phyloP scores from a whole-genome alignment of 768 basidiomycete species.

The Suillus subaureus region DNA sequence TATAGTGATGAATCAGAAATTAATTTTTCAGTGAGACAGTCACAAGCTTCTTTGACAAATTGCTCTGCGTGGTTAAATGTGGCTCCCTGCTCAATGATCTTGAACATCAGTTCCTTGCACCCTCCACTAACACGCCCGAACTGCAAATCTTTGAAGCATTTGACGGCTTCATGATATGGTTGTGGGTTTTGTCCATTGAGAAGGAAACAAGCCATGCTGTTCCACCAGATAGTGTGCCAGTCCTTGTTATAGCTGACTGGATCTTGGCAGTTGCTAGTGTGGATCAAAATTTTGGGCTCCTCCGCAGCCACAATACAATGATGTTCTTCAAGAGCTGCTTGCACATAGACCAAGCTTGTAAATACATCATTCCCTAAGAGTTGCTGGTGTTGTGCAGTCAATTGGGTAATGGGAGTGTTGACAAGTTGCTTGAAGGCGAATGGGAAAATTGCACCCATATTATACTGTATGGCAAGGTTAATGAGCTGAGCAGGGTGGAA shows the following conservation, averaged over 20 bases:
- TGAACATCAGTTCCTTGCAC: conserved; percentile 15
- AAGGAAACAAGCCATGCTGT: conserved; percentile 23
- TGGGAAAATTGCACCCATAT: not conserved
- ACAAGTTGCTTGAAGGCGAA: conserved; percentile 2
- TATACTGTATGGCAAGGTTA: conserved; percentile 3
- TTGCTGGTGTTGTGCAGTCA: not conserved
- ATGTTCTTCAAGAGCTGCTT: conserved; percentile 8
- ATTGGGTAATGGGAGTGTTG: not conserved
- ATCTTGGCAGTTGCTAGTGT: conserved; percentile 11
- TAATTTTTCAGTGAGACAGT: not conserved
- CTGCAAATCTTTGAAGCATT: conserved; percentile 15
- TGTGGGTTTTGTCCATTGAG: conserved; percentile 21
- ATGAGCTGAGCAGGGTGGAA: conserved; percentile 7
- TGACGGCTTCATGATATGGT: conserved; percentile 17
- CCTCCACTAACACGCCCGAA: conserved; percentile 19
- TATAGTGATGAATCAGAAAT: not conserved
- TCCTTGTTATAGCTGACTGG: conserved; percentile 16
- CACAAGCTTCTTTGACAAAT: conserved; percentile 5
- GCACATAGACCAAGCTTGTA: not conserved
- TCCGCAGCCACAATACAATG: conserved; percentile 12
- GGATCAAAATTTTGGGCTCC: conserved; percentile 1
- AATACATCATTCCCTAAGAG: conserved; percentile 5
- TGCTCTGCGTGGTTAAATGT: conserved; percentile 6
- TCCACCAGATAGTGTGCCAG: conserved; percentile 26
- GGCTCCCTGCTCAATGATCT: not conserved